phyloP scores from a whole-genome alignment of 176 grass and related monocot species.

The Cenchrus fungigraminus region DNA sequence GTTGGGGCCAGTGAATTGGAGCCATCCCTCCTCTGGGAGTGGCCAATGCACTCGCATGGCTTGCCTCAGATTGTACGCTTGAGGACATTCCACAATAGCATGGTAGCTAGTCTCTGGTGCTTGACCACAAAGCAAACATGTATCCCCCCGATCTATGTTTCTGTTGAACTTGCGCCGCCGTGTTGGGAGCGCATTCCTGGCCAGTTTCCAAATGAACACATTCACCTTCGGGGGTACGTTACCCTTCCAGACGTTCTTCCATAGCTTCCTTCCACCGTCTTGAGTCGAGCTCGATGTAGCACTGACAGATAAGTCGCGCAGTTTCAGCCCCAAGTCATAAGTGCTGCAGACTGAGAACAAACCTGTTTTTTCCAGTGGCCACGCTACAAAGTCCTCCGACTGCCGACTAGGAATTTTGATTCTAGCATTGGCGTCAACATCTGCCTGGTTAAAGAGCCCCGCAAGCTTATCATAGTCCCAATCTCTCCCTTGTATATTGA shows the following conservation, averaged over 20 bases:
- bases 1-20: background rate
- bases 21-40: fast-evolving
- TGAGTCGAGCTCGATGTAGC: background rate
- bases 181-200: background rate
- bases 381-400: background rate
- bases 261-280: background rate
- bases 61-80: background rate
- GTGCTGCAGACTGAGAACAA: background rate
- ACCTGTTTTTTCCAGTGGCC: background rate
- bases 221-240: background rate
- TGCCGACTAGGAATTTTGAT: background rate
- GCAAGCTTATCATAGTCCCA: no score
- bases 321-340: background rate
- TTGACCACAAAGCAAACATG: background rate
- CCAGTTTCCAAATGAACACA: background rate
- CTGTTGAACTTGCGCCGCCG: background rate
- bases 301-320: no score
- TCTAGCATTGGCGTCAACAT: background rate
- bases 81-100: background rate
- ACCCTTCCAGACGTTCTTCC: background rate
- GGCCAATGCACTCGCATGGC: background rate
- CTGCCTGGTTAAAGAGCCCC: fast-evolving
- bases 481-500: fast-evolving
- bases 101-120: background rate
- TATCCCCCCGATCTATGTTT: background rate